Conservation (phyloP, 345 rosid species). For the Atalantia buxifolia region DNA sequence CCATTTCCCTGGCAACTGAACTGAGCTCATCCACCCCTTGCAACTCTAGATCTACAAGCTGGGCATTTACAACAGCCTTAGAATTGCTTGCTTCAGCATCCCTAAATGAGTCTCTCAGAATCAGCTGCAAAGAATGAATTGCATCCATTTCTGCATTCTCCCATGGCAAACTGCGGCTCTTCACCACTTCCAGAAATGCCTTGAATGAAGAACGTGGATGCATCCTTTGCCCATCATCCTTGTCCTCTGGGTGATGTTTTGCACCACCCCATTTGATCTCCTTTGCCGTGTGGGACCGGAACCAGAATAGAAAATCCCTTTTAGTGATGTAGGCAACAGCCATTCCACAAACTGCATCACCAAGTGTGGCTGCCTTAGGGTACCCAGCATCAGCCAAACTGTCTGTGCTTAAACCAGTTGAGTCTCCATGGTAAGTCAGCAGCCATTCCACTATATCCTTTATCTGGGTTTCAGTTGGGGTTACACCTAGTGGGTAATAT, state of each 20-base stretch:
- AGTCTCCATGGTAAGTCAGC: conserved; percentile 77
- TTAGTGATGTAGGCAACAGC: conserved; percentile 91
- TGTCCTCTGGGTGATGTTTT: conserved; percentile 95
- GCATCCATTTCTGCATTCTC: conserved; percentile 99
- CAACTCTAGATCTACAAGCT: conserved; percentile 50
- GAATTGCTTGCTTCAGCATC: conserved; percentile 74
- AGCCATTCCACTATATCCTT: conserved; percentile 88
- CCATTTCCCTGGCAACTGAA: conserved; percentile 99
- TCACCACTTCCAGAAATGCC: conserved; percentile 97
- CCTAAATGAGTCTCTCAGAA: conserved; percentile 83
- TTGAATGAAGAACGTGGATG: conserved; percentile 95
- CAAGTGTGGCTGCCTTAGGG: conserved; percentile 78
- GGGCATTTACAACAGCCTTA: conserved; percentile 54
- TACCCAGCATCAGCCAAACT: conserved; percentile 93
- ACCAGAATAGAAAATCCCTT: conserved; percentile 91
- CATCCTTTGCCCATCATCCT: conserved; percentile 96
- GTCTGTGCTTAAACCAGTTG: conserved; percentile 94
- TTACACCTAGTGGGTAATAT: conserved; percentile 72
- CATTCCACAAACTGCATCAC: conserved; percentile 98
- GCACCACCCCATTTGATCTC: conserved; percentile 99
- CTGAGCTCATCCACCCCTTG: conserved; percentile 90
- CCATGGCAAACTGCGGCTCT: conserved; percentile 92
- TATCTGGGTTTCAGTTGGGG: conserved; percentile 83
- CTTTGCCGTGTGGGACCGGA: conserved; percentile 92
- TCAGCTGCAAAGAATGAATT: conserved; percentile 96